Evolutionary conservation across 192 early-diverging fungal species (phyloP), one percentile per base, ranked within the genome.

Genomic region (Entomortierella lignicola): DNA sequence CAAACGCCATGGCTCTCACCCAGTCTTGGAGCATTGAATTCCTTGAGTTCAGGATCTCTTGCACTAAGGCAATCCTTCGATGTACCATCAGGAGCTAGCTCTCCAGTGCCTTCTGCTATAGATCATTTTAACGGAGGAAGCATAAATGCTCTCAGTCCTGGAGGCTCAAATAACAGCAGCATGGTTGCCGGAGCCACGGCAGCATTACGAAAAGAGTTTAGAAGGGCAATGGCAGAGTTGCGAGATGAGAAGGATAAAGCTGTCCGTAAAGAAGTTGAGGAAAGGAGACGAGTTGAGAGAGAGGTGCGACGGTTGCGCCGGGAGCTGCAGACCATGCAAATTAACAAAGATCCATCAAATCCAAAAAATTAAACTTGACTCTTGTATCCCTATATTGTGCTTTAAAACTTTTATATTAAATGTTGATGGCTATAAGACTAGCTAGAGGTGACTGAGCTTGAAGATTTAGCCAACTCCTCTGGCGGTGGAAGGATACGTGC

Each of bases 191-290:
- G 61, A 0, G 84, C 86, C 0, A 89, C 88, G 0, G 72, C 85
- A 11, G 79, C 85, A 0, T 60, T 89, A 26, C 65, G 88, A 27
- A 86, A 83, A 60, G 88, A 89, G 50, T 89, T 89, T 50, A 62
- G 88, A 47, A 75, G 80, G 18, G 82, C 88, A 58, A 84, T 88
- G 66, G 68, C 60, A 20, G 85, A 88, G 27, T 51, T 85, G 31
- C 82, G 81, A 59, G 55, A 63, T 12, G 88, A 89, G 29, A 87
- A 89, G 27, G 80, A 85, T 39, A 85, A 84, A 56, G 53, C 69
- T 0, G 59, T 89, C 23, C 77, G 82, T 5, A 72, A 81, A 30
- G 88, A 86, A 54, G 72, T 68, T 0, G 80, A 83, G 21, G 88
- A 89, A 70, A 77, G 82, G 31, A 67, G 82, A 31, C 71, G 75